A percentile compares a stretch with the other conserved stretches of the same genome.
These are phyloP conservation scores for Trypanosoma caninum DNA, from an alignment of 208 protist genomes.

Conservation along the genomic window DNA sequence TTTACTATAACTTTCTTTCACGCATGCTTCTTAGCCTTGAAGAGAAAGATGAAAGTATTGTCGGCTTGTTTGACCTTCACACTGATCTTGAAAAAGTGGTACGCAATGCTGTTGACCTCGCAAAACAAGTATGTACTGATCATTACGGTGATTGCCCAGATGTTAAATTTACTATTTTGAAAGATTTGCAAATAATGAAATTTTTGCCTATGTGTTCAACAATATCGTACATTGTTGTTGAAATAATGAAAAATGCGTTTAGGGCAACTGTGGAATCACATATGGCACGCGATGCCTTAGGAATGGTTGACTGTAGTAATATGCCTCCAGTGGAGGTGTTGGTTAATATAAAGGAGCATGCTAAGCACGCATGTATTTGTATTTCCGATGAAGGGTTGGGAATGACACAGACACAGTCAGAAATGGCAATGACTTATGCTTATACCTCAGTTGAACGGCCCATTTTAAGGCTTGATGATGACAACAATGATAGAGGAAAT, in stretches of 20 bases:
- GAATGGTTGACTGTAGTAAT: slow-evolving; percentile 71
- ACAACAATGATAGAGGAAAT: slow-evolving; percentile 9
- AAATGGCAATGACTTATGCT: slow-evolving; percentile 90
- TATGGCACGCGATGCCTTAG: slow-evolving; percentile 59
- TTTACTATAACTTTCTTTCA: slow-evolving; percentile 85
- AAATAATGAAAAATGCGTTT: slow-evolving; percentile 95
- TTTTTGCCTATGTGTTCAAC: slow-evolving; percentile 94
- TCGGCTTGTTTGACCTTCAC: slow-evolving; percentile 83
- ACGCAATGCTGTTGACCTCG: slow-evolving; percentile 78
- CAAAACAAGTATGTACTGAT: slow-evolving; percentile 87
- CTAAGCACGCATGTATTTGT: slow-evolving; percentile 80
- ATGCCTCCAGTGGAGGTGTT: slow-evolving; percentile 79
- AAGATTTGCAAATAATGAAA: slow-evolving; percentile 48
- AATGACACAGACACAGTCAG: slow-evolving; percentile 68
- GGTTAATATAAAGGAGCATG: slow-evolving; percentile 62
- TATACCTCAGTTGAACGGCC: slow-evolving; percentile 89
- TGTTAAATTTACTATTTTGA: slow-evolving; percentile 73
- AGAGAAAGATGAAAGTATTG: slow-evolving; percentile 30
- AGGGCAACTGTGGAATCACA: slow-evolving; percentile 87
- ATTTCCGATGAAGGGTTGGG: slow-evolving; percentile 83
- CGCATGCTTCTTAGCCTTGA: slow-evolving; percentile 72
- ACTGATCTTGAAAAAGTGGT: slow-evolving; percentile 86
- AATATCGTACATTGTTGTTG: slow-evolving; percentile 93
- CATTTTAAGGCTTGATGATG: slow-evolving; percentile 30
- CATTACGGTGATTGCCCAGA: slow-evolving; percentile 90